phyloP scores from a whole-genome alignment of 192 early-diverging fungal species.

The Gonapodya prolifera region DNA sequence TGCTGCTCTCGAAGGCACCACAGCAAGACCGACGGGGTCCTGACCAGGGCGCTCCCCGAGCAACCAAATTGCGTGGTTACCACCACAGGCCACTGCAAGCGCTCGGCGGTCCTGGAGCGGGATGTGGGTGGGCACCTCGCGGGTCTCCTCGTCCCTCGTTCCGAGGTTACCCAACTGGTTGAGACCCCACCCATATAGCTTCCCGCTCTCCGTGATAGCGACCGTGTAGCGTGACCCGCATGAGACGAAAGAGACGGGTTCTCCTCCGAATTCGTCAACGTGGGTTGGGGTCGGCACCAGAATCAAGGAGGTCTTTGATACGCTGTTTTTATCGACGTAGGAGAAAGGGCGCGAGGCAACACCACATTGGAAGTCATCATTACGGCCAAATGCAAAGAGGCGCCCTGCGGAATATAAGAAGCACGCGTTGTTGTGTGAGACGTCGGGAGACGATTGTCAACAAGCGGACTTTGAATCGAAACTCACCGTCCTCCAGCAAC shows the following conservation, averaged over 20 bases:
- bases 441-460: too few relatives aligned
- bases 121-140: background rate
- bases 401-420: too few relatives aligned
- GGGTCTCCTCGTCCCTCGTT: background rate
- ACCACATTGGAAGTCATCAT: background rate
- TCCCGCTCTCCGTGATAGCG: background rate
- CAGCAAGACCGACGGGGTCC: background rate
- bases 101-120: background rate
- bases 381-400: background rate
- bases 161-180: background rate
- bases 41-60: background rate
- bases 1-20: too few relatives aligned
- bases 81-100: background rate
- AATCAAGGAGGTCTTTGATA: background rate
- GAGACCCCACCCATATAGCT: background rate
- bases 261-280: background rate
- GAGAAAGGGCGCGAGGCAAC: background rate
- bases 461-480: too few relatives aligned
- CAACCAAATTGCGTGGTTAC: background rate
- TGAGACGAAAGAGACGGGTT: background rate
- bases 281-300: background rate
- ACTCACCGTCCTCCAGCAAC: conserved; percentile 50
- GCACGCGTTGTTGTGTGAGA: too few relatives aligned
- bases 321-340: too few relatives aligned
- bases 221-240: background rate